These are phyloP conservation scores for Talaromyces borbonicus DNA, from an alignment of 495 filamentous ascomycete genomes.

Conservation along the genomic window DNA sequence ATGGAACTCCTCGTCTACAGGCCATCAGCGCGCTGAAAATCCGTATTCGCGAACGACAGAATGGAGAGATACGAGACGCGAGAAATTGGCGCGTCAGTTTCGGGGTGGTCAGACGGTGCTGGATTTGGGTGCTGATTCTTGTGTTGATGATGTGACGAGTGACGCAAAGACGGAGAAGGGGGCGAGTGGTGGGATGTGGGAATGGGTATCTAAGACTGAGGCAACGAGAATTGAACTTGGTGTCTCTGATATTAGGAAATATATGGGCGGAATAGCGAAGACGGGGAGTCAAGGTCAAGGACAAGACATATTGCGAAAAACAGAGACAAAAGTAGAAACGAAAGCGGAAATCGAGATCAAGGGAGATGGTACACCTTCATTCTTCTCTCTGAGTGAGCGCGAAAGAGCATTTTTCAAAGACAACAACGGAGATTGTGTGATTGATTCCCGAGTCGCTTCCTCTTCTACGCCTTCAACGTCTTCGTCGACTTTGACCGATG, in stretches of 20 bases:
- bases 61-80: constrained; percentile 59
- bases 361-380: too few species aligned
- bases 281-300: not conserved
- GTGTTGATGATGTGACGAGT: not conserved
- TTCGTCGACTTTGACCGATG: too few species aligned
- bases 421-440: too few species aligned
- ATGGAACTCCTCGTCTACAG: constrained; percentile 72
- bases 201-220: constrained; percentile 10
- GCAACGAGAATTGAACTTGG: constrained; percentile 19
- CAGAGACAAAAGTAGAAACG: constrained; percentile 14
- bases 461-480: too few species aligned
- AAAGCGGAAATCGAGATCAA: not conserved
- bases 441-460: too few species aligned
- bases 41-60: constrained; percentile 43
- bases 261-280: constrained; percentile 34
- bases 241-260: constrained; percentile 44
- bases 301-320: constrained; percentile 8
- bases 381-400: too few species aligned
- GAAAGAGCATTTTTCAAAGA: too few species aligned
- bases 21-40: constrained; percentile 69
- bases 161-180: not conserved
- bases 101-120: too few species aligned
- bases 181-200: constrained; percentile 8
- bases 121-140: constrained; percentile 25
- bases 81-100: constrained; percentile 63